Conservation (phyloP, 108 stramenopile species). For the Fragilariopsis cylindrus region DNA sequence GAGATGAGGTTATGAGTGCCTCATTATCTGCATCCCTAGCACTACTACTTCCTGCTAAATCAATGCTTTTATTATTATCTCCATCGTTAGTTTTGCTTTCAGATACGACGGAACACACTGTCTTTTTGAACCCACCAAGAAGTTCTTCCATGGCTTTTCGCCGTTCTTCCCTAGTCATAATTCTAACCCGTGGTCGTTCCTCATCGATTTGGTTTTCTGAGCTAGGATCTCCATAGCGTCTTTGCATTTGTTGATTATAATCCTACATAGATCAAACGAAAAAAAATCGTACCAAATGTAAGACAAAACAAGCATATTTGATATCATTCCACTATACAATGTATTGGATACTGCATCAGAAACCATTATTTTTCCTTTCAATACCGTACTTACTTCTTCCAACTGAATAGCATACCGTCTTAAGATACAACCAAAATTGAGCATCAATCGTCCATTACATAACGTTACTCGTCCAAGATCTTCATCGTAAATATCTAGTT, state of each 20-base stretch:
- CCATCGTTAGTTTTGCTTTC: not conserved
- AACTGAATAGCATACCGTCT: constrained; percentile 35
- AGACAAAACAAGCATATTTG: no score
- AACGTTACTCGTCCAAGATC: constrained; percentile 34
- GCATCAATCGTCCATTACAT: constrained; percentile 21
- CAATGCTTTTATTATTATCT: constrained; percentile 2
- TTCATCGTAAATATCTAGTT: constrained; percentile 42
- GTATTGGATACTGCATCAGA: not conserved
- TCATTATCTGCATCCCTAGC: not conserved
- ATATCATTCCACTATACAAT: no score
- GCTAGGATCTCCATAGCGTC: not conserved
- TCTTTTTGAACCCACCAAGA: constrained; percentile 6
- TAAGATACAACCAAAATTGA: constrained; percentile 37
- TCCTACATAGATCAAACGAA: not conserved
- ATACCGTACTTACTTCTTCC: constrained; percentile 15
- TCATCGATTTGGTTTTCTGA: not conserved
- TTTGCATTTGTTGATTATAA: constrained; percentile 20
- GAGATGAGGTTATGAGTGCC: not conserved
- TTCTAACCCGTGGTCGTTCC: constrained; percentile 12
- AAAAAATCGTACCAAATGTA: not conserved
- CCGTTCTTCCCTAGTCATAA: constrained; percentile 45
- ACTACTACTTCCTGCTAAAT: not conserved
- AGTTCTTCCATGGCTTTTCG: constrained; percentile 39
- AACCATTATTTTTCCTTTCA: not conserved
- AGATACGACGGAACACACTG: not conserved